Evolutionary conservation across 1,284 basidiomycete genomes (phyloP).

Genomic region (Puccinia novopanici): DNA sequence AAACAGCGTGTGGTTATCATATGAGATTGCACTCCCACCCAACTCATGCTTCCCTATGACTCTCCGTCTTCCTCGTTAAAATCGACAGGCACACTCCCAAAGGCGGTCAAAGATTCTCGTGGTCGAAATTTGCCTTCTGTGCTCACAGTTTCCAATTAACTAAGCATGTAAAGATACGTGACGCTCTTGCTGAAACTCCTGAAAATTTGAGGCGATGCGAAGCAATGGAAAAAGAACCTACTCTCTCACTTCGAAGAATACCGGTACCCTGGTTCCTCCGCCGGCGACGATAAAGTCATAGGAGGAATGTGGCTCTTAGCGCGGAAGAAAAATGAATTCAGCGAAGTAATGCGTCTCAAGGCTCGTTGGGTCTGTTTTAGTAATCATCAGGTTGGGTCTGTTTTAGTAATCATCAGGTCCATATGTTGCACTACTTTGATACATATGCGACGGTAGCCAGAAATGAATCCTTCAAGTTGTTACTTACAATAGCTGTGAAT

Average conservation of each 20-base stretch:
- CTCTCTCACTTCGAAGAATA: not conserved
- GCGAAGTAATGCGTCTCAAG: not conserved
- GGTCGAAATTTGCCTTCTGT: not conserved
- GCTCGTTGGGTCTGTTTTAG: constrained; percentile 36
- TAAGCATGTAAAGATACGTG: not conserved
- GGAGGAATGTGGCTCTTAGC: constrained; percentile 24
- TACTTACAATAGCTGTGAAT: not conserved
- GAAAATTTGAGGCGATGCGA: not conserved
- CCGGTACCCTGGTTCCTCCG: not conserved
- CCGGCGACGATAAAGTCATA: constrained; percentile 18
- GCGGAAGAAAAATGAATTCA: constrained; percentile 16
- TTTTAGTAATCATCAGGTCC: too few species aligned
- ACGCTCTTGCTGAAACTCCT: not conserved
- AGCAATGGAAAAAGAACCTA: constrained; percentile 18
- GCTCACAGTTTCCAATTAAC: not conserved
- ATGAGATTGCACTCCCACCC: not conserved
- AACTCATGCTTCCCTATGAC: not conserved
- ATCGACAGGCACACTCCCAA: constrained; percentile 6
- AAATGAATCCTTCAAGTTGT: too few species aligned
- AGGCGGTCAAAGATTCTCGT: not conserved
- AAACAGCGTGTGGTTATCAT: not conserved
- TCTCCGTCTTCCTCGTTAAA: not conserved
- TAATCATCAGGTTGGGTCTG: constrained; percentile 17
- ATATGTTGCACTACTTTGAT: too few species aligned
- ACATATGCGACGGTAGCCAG: too few species aligned